Conservation (phyloP, 2,329 filamentous ascomycete species). For the Xylaria sp. region DNA sequence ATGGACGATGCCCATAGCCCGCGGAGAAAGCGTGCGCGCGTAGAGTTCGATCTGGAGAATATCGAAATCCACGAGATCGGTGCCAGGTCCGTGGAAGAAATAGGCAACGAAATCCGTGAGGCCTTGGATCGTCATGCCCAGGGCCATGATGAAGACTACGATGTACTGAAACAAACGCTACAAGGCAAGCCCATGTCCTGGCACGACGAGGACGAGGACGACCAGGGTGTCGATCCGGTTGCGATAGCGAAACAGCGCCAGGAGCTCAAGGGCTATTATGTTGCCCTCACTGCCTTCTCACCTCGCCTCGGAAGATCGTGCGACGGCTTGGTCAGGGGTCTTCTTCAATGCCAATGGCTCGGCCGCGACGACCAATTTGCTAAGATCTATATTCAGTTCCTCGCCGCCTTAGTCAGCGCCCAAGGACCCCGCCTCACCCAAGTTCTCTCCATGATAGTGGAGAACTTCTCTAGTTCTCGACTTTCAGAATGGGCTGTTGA, state of each 20-base stretch:
- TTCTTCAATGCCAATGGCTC: constrained; percentile 73
- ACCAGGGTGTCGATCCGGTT: constrained; percentile 57
- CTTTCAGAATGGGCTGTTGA: constrained; percentile 60
- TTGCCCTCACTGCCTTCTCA: constrained; percentile 71
- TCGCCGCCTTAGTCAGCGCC: constrained; percentile 80
- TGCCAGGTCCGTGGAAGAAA: constrained; percentile 63
- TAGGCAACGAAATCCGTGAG: constrained; percentile 65
- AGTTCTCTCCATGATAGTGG: constrained; percentile 83
- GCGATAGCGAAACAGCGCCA: constrained; percentile 53
- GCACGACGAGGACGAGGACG: constrained; percentile 59
- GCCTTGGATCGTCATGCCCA: constrained; percentile 67
- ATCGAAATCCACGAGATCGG: constrained; percentile 68
- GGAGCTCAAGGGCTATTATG: constrained; percentile 69
- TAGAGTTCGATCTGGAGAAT: constrained; percentile 68
- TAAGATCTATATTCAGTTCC: constrained; percentile 74
- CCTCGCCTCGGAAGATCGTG: constrained; percentile 70
- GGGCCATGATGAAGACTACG: constrained; percentile 70
- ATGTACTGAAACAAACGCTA: constrained; percentile 70
- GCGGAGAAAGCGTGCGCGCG: constrained; percentile 66
- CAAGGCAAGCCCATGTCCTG: constrained; percentile 56
- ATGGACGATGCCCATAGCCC: constrained; percentile 56
- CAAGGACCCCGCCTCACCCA: constrained; percentile 81
- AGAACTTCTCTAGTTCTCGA: constrained; percentile 73
- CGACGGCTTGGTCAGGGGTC: constrained; percentile 66
- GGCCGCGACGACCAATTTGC: constrained; percentile 73